These are phyloP conservation scores for Senecio squalidus DNA, from an alignment of 140 eudicot genomes.

Conservation along the genomic window DNA sequence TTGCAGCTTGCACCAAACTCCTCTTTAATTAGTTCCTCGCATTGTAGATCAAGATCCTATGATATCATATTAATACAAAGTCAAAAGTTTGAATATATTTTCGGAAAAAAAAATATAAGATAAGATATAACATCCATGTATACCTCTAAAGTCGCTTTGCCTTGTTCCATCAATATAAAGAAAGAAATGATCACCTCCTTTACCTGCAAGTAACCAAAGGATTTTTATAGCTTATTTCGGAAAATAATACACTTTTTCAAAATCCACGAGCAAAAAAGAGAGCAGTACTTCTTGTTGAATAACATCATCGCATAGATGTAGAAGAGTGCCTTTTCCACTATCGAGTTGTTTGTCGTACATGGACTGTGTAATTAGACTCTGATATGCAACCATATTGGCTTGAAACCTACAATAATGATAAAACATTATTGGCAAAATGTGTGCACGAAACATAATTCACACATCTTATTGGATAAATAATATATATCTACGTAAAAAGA, in stretches of 20 bases:
- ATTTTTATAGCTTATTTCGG: background rate
- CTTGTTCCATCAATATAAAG: conserved; percentile 94
- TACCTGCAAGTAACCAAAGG: conserved; percentile 45
- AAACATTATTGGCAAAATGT: conserved; percentile 2
- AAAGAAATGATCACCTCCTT: conserved; percentile 85
- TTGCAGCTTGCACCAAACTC: conserved; percentile 78
- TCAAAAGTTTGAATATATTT: background rate
- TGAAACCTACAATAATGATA: conserved; percentile 67
- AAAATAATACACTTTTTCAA: background rate
- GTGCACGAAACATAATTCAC: background rate
- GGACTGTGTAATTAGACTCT: conserved; percentile 85
- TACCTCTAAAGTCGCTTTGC: conserved; percentile 90
- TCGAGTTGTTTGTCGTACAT: conserved; percentile 98
- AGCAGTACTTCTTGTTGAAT: conserved; percentile 87
- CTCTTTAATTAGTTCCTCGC: conserved; percentile 83
- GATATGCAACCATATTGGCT: conserved; percentile 82
- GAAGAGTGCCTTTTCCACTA: conserved; percentile 99
- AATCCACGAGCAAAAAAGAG: background rate
- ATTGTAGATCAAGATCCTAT: conserved; percentile 81
- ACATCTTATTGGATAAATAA: background rate
- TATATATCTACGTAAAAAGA: conserved; percentile 20
- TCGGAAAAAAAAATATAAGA: background rate
- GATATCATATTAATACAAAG: conserved; percentile 5
- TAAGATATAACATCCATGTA: background rate
- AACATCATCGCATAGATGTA: conserved; percentile 97